A percentile compares a stretch with the other conserved stretches of the same genome.
Conservation (phyloP, 2,329 filamentous ascomycete species). For the Fusarium luffae region DNA sequence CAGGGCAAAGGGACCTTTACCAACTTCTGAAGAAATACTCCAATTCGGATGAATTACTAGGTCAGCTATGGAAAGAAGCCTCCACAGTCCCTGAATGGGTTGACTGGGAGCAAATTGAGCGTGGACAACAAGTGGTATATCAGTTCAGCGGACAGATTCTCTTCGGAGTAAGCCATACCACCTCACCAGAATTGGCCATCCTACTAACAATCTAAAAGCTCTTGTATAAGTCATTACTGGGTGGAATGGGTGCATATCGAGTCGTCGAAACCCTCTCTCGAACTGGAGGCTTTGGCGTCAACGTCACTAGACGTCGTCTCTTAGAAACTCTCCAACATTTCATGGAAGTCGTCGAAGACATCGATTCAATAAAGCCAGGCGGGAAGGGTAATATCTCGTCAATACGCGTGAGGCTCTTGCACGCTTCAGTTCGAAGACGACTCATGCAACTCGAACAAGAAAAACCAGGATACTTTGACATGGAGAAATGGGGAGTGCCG, state of each 20-base stretch:
- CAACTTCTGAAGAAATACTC: slow-evolving; percentile 69
- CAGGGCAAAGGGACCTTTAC: slow-evolving; percentile 68
- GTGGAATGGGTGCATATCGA: slow-evolving; percentile 77
- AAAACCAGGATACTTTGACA: slow-evolving; percentile 69
- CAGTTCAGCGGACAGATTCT: slow-evolving; percentile 76
- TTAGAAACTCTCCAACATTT: slow-evolving; percentile 80
- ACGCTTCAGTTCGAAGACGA: slow-evolving; percentile 70
- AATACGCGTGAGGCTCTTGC: slow-evolving; percentile 72
- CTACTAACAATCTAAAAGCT: slow-evolving; percentile 50
- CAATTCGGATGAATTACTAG: slow-evolving; percentile 63
- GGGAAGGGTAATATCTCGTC: slow-evolving; percentile 70
- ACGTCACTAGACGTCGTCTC: slow-evolving; percentile 71
- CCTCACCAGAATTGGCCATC: not conserved
- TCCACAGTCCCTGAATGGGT: slow-evolving; percentile 79
- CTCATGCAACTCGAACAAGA: slow-evolving; percentile 67
- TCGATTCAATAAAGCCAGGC: slow-evolving; percentile 74
- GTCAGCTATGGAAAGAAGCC: slow-evolving; percentile 72
- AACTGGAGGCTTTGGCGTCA: slow-evolving; percentile 78
- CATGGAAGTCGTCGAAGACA: slow-evolving; percentile 73
- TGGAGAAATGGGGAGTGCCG: slow-evolving; percentile 68
- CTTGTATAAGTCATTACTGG: slow-evolving; percentile 73
- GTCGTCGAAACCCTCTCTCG: slow-evolving; percentile 79
- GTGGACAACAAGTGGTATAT: slow-evolving; percentile 82
- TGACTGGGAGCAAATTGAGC: slow-evolving; percentile 78
- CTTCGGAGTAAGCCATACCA: slow-evolving; percentile 59